Conservation (phyloP, 2,329 filamentous ascomycete species). For the Mollisia scopiformis region DNA sequence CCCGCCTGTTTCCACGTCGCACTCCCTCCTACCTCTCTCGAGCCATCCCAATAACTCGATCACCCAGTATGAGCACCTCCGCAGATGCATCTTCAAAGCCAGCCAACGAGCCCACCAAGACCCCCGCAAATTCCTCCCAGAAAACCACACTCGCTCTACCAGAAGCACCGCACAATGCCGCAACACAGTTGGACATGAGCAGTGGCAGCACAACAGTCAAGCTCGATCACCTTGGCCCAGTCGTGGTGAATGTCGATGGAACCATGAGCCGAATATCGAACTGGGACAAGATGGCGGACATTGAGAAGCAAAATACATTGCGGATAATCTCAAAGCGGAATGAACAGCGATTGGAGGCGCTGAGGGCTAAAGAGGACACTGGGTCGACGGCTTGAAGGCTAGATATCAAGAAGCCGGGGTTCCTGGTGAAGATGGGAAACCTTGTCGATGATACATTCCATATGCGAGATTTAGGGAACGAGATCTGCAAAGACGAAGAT, state of each 20-base stretch:
- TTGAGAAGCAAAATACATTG: constrained; percentile 69
- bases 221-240: constrained; percentile 70
- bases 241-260: constrained; percentile 76
- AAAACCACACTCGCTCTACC: constrained; percentile 25
- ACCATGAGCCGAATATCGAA: constrained; percentile 72
- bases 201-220: constrained; percentile 45
- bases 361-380: constrained; percentile 47
- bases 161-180: constrained; percentile 12
- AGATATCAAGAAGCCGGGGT: neutral
- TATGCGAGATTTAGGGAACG: neutral
- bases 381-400: neutral
- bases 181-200: constrained; percentile 24
- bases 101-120: neutral
- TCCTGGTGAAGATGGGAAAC: neutral
- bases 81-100: neutral
- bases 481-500: neutral
- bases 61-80: neutral
- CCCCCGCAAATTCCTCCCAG: neutral
- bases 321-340: constrained; percentile 71
- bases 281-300: constrained; percentile 71
- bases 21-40: neutral
- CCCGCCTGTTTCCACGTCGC: neutral
- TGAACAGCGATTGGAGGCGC: constrained; percentile 58
- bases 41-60: neutral
- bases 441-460: neutral